These are phyloP conservation scores for Leccinum subrobustum DNA, from an alignment of 1,284 basidiomycete species.

Conservation along the genomic window DNA sequence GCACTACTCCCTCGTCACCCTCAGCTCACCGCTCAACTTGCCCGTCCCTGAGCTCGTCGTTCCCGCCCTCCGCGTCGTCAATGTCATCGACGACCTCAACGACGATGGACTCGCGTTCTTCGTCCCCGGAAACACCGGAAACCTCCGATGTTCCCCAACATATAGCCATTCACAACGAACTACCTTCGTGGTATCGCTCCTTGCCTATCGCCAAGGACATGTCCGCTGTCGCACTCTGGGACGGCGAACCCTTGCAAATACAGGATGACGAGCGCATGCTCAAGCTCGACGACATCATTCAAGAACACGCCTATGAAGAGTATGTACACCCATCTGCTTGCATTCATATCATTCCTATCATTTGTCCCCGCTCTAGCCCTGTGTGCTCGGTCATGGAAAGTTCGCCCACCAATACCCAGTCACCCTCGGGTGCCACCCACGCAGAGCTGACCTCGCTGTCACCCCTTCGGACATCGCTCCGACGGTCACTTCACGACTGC, in stretches of 20 bases:
- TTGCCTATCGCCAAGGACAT: slow-evolving; percentile 40
- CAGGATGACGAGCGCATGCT: slow-evolving; percentile 53
- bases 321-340: slow-evolving; percentile 34
- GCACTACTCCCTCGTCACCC: neutral
- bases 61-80: slow-evolving; percentile 2
- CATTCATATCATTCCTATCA: slow-evolving; percentile 2
- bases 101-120: slow-evolving; percentile 62
- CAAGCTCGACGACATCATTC: slow-evolving; percentile 67
- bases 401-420: slow-evolving; percentile 4
- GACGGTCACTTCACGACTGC: slow-evolving; percentile 16
- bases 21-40: neutral
- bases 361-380: slow-evolving; percentile 17
- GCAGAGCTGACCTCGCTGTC: slow-evolving; percentile 9
- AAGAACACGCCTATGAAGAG: slow-evolving; percentile 72
- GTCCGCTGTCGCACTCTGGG: slow-evolving; percentile 36
- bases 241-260: slow-evolving; percentile 37
- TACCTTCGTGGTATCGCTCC: slow-evolving; percentile 58
- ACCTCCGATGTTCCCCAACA: slow-evolving; percentile 51
- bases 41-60: slow-evolving; percentile 7
- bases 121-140: slow-evolving; percentile 68
- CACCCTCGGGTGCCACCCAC: slow-evolving; percentile 10
- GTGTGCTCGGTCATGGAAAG: slow-evolving; percentile 23
- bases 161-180: slow-evolving; percentile 50
- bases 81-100: slow-evolving; percentile 55
- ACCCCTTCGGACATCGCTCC: slow-evolving; percentile 15